phyloP scores from a whole-genome alignment of 225 moss, liverwort and hornwort genomes.

The Bryoerythrophyllum caledonicum region DNA sequence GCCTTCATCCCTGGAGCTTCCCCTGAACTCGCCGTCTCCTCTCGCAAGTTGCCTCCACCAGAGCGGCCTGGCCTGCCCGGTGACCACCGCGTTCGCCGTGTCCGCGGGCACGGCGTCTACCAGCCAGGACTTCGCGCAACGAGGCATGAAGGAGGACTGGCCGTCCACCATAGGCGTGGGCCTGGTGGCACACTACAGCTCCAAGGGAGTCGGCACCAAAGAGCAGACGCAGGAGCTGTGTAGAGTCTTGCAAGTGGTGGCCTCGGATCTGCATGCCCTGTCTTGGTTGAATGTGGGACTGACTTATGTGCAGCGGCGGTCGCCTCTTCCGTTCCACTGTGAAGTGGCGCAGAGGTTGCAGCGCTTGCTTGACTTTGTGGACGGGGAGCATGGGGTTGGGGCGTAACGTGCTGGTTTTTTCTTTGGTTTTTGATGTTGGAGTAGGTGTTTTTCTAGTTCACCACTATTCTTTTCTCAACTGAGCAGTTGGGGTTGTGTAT shows the following conservation, averaged over 20 bases:
- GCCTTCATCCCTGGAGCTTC: conserved; percentile 34
- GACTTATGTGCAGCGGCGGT: conserved; percentile 56
- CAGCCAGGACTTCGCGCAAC: conserved; percentile 60
- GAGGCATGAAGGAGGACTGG: conserved; percentile 89
- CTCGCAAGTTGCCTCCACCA: conserved; percentile 65
- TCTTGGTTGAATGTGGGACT: conserved; percentile 89
- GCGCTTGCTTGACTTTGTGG: conserved; percentile 77
- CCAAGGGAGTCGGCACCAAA: conserved; percentile 25
- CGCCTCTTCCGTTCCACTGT: conserved; percentile 95
- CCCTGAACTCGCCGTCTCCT: conserved; percentile 33
- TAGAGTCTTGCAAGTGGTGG: conserved; percentile 57
- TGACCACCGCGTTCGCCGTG: conserved; percentile 73
- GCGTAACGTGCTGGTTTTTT: no score
- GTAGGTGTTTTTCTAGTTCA: conserved; percentile 40
- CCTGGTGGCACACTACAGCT: conserved; percentile 77
- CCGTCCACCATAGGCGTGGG: conserved; percentile 84
- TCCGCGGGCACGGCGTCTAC: conserved; percentile 57
- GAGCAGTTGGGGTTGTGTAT: conserved; percentile 51
- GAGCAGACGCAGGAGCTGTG: conserved; percentile 61
- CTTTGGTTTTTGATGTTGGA: conserved; percentile 18
- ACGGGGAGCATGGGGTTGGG: conserved; percentile 46
- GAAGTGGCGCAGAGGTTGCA: conserved; percentile 77
- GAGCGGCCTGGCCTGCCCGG: conserved; percentile 62
- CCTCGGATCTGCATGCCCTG: conserved; percentile 85
- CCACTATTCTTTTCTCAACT: conserved; percentile 60